These are phyloP conservation scores for Aspergillus sp. DNA, from an alignment of 2,329 filamentous ascomycete genomes.

Conservation along the genomic window DNA sequence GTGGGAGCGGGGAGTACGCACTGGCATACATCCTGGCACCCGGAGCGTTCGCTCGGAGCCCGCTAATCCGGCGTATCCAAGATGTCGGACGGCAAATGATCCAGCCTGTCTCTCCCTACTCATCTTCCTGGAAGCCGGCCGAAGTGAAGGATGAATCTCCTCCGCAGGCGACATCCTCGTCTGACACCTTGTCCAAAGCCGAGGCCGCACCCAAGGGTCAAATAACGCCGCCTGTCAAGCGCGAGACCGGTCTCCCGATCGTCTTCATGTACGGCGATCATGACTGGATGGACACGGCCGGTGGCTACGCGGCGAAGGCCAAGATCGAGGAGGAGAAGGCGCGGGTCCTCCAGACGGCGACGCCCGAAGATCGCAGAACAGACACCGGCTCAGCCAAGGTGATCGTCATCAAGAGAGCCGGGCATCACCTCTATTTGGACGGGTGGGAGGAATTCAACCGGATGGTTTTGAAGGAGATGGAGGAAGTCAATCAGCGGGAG, in stretches of 20 bases:
- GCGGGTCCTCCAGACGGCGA: constrained; percentile 52
- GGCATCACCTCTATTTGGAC: constrained; percentile 65
- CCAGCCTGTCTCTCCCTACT: constrained; percentile 16
- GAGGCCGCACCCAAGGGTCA: not conserved
- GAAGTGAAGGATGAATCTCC: constrained; percentile 7
- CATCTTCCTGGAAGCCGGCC: constrained; percentile 6
- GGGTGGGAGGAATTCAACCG: constrained; percentile 61
- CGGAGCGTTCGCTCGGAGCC: constrained; percentile 80
- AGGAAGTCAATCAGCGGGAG: constrained; percentile 41
- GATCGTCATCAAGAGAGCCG: constrained; percentile 61
- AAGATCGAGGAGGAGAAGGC: constrained; percentile 62
- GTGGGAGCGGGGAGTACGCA: constrained; percentile 87
- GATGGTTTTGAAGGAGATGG: constrained; percentile 57
- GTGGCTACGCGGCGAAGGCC: constrained; percentile 69
- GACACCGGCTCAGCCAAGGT: constrained; percentile 81
- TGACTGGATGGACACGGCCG: constrained; percentile 96
- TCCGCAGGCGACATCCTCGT: constrained; percentile 8
- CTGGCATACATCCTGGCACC: constrained; percentile 87
- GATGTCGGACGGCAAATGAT: constrained; percentile 67
- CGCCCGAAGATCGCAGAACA: constrained; percentile 53
- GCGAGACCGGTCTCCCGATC: constrained; percentile 65
- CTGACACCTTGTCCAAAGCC: constrained; percentile 2
- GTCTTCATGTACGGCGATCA: constrained; percentile 95
- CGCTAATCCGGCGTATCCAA: constrained; percentile 78
- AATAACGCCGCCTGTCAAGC: constrained; percentile 13